Base-by-base conservation (phyloP, 345 rosid genomes). In the Gossypium ekmanianum region DNA sequence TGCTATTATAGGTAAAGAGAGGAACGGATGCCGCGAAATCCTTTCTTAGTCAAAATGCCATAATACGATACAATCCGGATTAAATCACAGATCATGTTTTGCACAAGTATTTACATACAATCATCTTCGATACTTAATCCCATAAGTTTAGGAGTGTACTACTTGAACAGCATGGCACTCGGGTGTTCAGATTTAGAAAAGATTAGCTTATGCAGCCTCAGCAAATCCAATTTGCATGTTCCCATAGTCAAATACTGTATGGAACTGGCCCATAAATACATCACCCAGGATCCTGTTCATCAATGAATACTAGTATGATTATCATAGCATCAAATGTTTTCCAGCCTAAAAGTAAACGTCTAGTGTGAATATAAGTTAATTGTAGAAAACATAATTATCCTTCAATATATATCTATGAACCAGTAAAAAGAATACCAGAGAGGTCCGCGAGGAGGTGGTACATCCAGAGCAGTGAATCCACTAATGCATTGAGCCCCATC, bases 211-310 rank as follows among this genome's bases (percentile, higher is more conserved):
- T 0, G 86, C 85, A 47, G 97, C 92, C 83, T 94, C 91, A 13
- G 98, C 97, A 48, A 94, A 90, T 57, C 98, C 97, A 63, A 94
- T 88, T 67, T 81, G 82, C 84, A 84, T 81, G 29, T 92, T 89
- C 26, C 97, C 96, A 29, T 88, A 92, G 89, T 94, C 97, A 29
- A 92, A 92, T 24, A 94, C 88, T 0, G 97, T 90, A 62, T 94
- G 97, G 79, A 82, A 93, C 48, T 75, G 88, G 2, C 97, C 98
- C 97, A 91, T 90, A 72, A 91, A 93, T 61, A 88, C 82, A 73
- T 91, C 95, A 2, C 97, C 97, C 74, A 91, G 26, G 51, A 93
- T 93, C 98, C 98, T 93, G 86, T 47, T 72, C n/a, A 41, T 2
- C 51, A 51, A 45, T 9, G 17, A 72, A 69, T 54, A 27, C 16